Conservation (phyloP, 2,329 filamentous ascomycete species). For the Colletotrichum tropicale region DNA sequence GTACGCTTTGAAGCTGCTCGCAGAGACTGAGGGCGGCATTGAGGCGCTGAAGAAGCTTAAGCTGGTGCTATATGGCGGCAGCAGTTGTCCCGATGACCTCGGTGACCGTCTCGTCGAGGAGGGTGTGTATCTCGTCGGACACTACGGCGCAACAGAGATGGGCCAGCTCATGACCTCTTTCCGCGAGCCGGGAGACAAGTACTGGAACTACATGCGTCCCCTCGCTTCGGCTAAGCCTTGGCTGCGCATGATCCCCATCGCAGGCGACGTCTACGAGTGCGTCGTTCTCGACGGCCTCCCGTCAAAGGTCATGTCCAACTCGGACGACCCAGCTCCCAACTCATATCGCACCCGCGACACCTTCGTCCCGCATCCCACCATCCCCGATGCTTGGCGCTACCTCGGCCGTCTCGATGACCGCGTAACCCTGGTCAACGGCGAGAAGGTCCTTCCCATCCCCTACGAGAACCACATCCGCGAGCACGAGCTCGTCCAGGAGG, state of each 20-base stretch:
- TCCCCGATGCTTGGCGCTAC: slow-evolving; percentile 49
- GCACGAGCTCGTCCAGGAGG: slow-evolving; percentile 56
- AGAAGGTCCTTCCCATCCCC: slow-evolving; percentile 50
- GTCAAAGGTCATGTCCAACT: slow-evolving; percentile 41
- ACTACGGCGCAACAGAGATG: slow-evolving; percentile 61
- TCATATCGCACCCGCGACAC: slow-evolving; percentile 50
- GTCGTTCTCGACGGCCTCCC: slow-evolving; percentile 40
- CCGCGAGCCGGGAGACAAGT: slow-evolving; percentile 51
- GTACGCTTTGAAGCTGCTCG: slow-evolving; percentile 61
- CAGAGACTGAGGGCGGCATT: slow-evolving; percentile 56
- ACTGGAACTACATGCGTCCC: slow-evolving; percentile 60
- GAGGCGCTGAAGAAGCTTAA: slow-evolving; percentile 43
- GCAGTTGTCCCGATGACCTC: slow-evolving; percentile 56
- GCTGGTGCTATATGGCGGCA: slow-evolving; percentile 55
- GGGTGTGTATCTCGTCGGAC: slow-evolving; percentile 53
- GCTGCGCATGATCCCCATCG: slow-evolving; percentile 38
- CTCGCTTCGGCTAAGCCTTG: slow-evolving; percentile 42
- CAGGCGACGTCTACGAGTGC: slow-evolving; percentile 38
- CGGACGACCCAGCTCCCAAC: slow-evolving; percentile 42
- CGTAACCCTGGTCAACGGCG: slow-evolving; percentile 50
- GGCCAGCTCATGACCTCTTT: slow-evolving; percentile 62
- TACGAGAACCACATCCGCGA: slow-evolving; percentile 60
- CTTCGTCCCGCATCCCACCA: slow-evolving; percentile 44
- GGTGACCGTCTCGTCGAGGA: slow-evolving; percentile 51
- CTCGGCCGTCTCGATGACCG: slow-evolving; percentile 48